Base-by-base conservation (phyloP, 331 rosid species). In the Quercus tomentella region DNA sequence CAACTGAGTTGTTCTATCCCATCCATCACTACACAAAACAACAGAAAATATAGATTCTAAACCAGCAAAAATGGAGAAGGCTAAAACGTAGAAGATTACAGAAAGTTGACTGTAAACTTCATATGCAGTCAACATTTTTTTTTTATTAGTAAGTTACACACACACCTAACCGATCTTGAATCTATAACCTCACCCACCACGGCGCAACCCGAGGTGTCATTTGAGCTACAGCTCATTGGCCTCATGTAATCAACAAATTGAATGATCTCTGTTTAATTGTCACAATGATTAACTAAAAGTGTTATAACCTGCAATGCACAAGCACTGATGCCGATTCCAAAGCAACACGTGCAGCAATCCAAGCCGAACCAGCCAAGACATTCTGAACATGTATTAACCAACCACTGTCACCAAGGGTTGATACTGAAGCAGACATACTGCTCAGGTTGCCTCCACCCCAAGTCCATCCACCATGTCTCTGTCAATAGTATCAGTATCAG, bases 361-460 rank as follows among this genome's bases (percentile, higher is more conserved):
- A 96, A 77, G 92, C 92, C 61, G 98, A 92, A 79, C 98, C 98
- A 85, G 99, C 99, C 89, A 96, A 90, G 81, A 96, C 86, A 84
- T 78, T 89, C 68, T 96, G 99, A 79, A 96, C 87, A 73, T 93
- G 97, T 81, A 87, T 89, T 79, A 96, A 75, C 99, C 99, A 96
- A 70, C 98, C 99, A 88, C 92, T 91, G 82, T 96, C 98, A 81
- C 97, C 98, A 80, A 96, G 96, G 66, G 93, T 88, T 76, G 99
- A 91, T 72, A 96, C 99, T 23, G 98, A 93, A 84, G 96, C 91
- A 83, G 99, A 96, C 99, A 96, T 96, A 79, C 98, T 93, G 84
- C 98, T 93, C 58, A 96, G 92, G 82, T 96, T 96, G 70, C 99
- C 99, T 76, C 99, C 99, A 84, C 99, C 97, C 99, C 99, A 96